Base-by-base conservation (phyloP, 1,139 yeast species). In the Geotrichum macrosporum region DNA sequence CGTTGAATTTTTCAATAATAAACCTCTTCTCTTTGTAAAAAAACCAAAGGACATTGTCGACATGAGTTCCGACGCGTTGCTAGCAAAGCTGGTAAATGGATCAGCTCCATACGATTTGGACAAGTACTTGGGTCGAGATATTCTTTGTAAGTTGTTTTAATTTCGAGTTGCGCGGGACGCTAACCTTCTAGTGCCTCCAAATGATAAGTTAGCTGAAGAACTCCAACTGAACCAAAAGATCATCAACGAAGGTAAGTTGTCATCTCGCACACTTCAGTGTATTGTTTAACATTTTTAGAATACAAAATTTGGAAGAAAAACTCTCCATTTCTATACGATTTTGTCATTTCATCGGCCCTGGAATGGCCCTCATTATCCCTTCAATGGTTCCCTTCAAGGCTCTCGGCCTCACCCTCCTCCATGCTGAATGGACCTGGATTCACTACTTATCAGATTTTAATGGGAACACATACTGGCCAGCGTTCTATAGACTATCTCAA, bases 241-340 rank as follows among this genome's bases (percentile, higher is more conserved):
- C 3, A 64, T 65, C 38, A 75, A 74, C 51, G 79, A 75, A 56
- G 64, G 64, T 60, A 50, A 19, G 64, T 36, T n/a, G 9, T n/a
- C 18, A 5, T 34, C 12, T 21, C 31, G 9, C 21, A 34, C 29
- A 10, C 10, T 27, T 33, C 43, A 18, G 45, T 34, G 10, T 29
- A 4, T 29, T 21, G 4, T 13, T 30, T 42, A 19, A 43, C 8
- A 3, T 2, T 20, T 3, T n/a, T 30, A 59, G 65, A 61, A 46
- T 61, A 60, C 52, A 61, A 61, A 42, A 56, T 61, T 22, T 89
- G 96, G 97, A 89, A 88, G 64, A 88, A 88, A 62, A 80, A 94
- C 3, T 85, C 87, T 8, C 96, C 96, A 12, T 74, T 88, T 56
- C 70, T 89, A 44, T 89, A 89, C 67, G 87, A 86, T 65, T 72